phyloP scores from a whole-genome alignment of 352 stramenopile species.

The Pythium rishiriense region DNA sequence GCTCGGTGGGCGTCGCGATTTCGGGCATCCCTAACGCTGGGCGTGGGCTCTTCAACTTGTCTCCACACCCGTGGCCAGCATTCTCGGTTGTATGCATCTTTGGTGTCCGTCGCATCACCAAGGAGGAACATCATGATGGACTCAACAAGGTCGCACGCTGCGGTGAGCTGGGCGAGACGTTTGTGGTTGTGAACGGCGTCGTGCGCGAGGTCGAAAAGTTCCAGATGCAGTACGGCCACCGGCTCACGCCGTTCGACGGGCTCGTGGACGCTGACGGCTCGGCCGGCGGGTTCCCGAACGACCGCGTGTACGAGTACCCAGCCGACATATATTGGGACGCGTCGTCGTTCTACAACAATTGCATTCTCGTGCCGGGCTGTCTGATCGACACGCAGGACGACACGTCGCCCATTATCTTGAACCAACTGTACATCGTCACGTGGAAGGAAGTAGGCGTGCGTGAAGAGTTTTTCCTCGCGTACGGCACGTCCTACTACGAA shows the following conservation, averaged over 20 bases:
- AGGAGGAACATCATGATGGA: constrained; percentile 86
- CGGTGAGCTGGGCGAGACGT: constrained; percentile 83
- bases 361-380: constrained; percentile 85
- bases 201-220: constrained; percentile 89
- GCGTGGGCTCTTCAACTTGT: constrained; percentile 84
- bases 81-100: constrained; percentile 91
- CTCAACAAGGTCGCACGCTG: constrained; percentile 87
- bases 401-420: constrained; percentile 73
- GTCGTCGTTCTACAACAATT: constrained; percentile 89
- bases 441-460: constrained; percentile 85
- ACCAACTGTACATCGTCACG: constrained; percentile 88
- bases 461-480: constrained; percentile 88
- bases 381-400: constrained; percentile 79
- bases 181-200: constrained; percentile 85
- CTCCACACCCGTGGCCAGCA: constrained; percentile 71
- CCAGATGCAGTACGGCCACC: constrained; percentile 85
- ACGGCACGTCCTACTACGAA: constrained; percentile 89
- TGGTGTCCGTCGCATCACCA: constrained; percentile 80
- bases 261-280: constrained; percentile 85
- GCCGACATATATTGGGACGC: constrained; percentile 87
- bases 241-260: constrained; percentile 76
- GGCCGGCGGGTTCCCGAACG: constrained; percentile 82
- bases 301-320: constrained; percentile 87
- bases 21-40: constrained; percentile 84
- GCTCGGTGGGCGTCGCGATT: constrained; percentile 77